phyloP scores from a whole-genome alignment of 2,329 filamentous ascomycete genomes.

The Fusarium sp. region DNA sequence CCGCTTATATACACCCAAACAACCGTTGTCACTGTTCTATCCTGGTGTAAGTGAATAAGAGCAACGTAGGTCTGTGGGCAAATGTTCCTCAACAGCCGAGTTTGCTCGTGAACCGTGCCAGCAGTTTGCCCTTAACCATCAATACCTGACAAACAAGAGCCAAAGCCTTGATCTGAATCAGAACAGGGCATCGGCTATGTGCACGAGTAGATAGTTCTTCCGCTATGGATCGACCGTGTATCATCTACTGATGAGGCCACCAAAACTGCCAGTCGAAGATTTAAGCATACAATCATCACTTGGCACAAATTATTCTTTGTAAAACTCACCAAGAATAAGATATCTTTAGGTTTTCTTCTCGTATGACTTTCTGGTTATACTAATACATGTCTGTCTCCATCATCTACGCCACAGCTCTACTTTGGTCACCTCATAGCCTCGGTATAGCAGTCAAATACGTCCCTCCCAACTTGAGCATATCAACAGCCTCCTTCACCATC shows the following conservation, averaged over 20 bases:
- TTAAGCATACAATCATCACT: no score
- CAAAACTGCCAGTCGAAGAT: no score
- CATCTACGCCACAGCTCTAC: neutral
- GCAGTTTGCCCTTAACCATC: neutral
- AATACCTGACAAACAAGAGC: neutral
- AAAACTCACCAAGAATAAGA: neutral
- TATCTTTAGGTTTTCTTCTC: neutral
- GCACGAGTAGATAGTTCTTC: neutral
- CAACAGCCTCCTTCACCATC: slow-evolving; percentile 83
- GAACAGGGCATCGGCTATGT: neutral
- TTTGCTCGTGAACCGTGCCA: slow-evolving; percentile 7
- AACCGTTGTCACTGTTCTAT: neutral
- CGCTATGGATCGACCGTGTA: no score
- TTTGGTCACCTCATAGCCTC: slow-evolving; percentile 56
- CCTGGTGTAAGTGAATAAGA: neutral
- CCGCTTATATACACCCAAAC: neutral
- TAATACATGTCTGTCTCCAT: neutral
- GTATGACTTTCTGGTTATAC: neutral
- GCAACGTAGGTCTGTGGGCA: slow-evolving; percentile 1
- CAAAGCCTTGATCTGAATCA: neutral
- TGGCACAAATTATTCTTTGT: no score
- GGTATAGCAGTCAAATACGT: slow-evolving; percentile 62
- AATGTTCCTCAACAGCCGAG: neutral
- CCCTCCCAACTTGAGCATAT: slow-evolving; percentile 71
- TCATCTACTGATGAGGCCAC: no score